phyloP scores from a whole-genome alignment of 345 rosid genomes.

The Lagerstroemia speciosa region DNA sequence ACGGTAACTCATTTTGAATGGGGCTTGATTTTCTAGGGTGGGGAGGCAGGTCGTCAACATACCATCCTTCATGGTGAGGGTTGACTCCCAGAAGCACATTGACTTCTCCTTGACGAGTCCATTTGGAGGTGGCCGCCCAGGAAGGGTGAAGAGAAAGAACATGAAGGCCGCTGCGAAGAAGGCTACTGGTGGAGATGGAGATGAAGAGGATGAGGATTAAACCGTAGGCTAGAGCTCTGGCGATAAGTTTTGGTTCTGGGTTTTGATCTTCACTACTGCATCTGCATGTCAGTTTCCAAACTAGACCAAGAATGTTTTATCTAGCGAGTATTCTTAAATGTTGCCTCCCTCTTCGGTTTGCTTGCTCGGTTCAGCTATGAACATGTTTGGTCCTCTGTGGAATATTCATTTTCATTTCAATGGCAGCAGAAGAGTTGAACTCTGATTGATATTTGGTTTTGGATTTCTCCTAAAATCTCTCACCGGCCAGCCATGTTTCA shows the following conservation, averaged over 20 bases:
- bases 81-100: slow-evolving; percentile 43
- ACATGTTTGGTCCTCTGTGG: not conserved
- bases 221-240: not conserved
- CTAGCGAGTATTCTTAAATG: no score
- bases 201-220: slow-evolving; percentile 38
- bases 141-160: slow-evolving; percentile 50
- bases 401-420: no score
- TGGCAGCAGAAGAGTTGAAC: no score
- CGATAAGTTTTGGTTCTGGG: not conserved
- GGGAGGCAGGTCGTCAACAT: slow-evolving; percentile 47
- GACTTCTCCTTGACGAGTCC: slow-evolving; percentile 43
- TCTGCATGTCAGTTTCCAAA: no score
- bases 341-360: no score
- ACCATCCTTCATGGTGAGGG: slow-evolving; percentile 43
- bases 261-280: not conserved
- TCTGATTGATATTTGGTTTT: no score
- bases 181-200: slow-evolving; percentile 45
- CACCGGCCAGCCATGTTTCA: no score
- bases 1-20: not conserved
- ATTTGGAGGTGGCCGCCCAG: slow-evolving; percentile 36
- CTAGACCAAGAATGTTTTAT: no score
- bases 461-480: no score
- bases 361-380: no score
- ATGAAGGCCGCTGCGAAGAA: slow-evolving; percentile 37
- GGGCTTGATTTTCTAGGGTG: slow-evolving; percentile 19